These are phyloP conservation scores for Fomitopsis serialis DNA, from an alignment of 768 basidiomycete species.

Conservation along the genomic window DNA sequence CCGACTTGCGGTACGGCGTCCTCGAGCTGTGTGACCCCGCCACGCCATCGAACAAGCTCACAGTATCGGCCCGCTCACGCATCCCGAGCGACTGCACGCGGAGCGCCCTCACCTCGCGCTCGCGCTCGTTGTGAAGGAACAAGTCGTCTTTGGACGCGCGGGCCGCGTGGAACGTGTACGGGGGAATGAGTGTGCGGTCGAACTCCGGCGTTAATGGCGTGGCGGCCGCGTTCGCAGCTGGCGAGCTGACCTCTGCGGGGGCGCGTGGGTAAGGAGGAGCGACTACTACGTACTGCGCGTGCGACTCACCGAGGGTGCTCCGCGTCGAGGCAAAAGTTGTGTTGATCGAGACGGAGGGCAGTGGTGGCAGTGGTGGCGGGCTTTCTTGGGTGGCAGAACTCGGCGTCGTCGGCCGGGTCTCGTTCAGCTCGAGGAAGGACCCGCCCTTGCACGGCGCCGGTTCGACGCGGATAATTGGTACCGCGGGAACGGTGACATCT, in stretches of 20 bases:
- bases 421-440: constrained; percentile 22
- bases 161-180: constrained; percentile 9
- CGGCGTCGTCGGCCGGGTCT: constrained; percentile 18
- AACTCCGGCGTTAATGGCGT: constrained; percentile 5
- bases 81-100: constrained; percentile 22
- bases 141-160: constrained; percentile 6
- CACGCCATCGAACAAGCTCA: not conserved
- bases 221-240: not conserved
- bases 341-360: not conserved
- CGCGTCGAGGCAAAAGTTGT: not conserved
- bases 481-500: constrained; percentile 9
- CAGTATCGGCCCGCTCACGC: constrained; percentile 12
- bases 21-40: no score
- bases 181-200: constrained; percentile 14
- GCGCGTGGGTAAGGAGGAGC: not conserved
- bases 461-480: constrained; percentile 16
- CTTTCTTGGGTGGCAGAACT: not conserved
- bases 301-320: constrained; percentile 4
- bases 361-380: constrained; percentile 6
- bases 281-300: not conserved
- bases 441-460: constrained; percentile 10
- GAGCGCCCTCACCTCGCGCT: constrained; percentile 4
- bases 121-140: not conserved
- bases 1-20: not conserved
- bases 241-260: not conserved